Percentiles rank a stretch among this genome's conserved stretches.
Conservation (phyloP, 208 protist species). For the Acanthamoeba royreba region DNA sequence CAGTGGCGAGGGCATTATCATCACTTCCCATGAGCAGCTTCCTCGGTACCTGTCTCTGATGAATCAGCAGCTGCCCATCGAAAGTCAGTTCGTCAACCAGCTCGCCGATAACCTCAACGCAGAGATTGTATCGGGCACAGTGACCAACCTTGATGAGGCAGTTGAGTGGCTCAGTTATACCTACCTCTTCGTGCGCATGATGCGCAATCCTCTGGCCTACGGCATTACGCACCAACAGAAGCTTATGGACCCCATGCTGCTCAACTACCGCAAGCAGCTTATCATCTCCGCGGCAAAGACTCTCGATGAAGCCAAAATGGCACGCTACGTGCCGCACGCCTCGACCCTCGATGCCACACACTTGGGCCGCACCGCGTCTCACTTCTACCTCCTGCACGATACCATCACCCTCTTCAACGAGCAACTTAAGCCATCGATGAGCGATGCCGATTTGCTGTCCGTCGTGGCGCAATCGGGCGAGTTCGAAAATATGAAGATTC, state of each 20-base stretch:
- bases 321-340: constrained; percentile 68
- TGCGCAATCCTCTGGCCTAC: constrained; percentile 94
- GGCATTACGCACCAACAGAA: constrained; percentile 76
- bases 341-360: constrained; percentile 80
- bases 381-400: constrained; percentile 96
- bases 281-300: constrained; percentile 66
- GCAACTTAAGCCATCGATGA: constrained; percentile 85
- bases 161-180: constrained; percentile 96
- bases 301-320: constrained; percentile 79
- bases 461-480: constrained; percentile 90
- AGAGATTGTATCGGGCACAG: constrained; percentile 95
- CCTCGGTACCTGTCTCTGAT: constrained; percentile 93
- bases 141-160: constrained; percentile 94
- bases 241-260: constrained; percentile 69
- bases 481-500: constrained; percentile 91
- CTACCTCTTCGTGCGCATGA: constrained; percentile 96
- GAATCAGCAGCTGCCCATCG: constrained; percentile 93
- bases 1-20: constrained; percentile 95
- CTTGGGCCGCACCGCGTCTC: constrained; percentile 93
- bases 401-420: constrained; percentile 94
- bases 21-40: constrained; percentile 96
- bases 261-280: constrained; percentile 60
- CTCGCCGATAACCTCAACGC: constrained; percentile 98
- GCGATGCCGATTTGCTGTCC: constrained; percentile 90
- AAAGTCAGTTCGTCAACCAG: constrained; percentile 85